Base-by-base conservation (phyloP, 2,329 filamentous ascomycete species). In the Lecanicillium sp. region DNA sequence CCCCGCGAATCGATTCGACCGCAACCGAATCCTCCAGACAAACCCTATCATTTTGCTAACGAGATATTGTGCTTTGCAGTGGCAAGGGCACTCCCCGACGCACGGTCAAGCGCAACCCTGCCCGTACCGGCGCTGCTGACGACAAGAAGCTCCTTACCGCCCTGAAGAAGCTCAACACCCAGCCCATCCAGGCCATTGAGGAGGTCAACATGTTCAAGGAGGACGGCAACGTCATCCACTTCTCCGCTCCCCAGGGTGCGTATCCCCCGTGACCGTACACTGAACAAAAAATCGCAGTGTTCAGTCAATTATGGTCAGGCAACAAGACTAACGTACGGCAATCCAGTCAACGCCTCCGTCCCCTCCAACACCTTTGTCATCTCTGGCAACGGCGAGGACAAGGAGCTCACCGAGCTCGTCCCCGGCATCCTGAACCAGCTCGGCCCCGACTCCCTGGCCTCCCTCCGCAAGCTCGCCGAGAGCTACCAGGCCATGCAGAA, bases 141-240 rank as follows among this genome's bases (percentile, higher is more conserved):
- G 92, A 98, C 83, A 97, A 96, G 87, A 98, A 98, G 81, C 87
- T 98, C 50, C 92, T 98, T 75, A 80, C 83, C 47, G 74, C 87
- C 47, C 79, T 98, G 53, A 98, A 98, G 86, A 98, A 98, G 84
- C 81, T 98, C 68, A 97, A 97, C 72, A 90, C 94, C 44, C 92
- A 98, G 80, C 92, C 92, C 59, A 97, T 98, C 71, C 89, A 94
- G 76, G 87, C 86, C 52, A 98, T 98, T 59, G 92, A 98, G 81
- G 92, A 98, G 77, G 92, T 98, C 67, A 98, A 98, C 84, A 98
- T 98, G 92, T 98, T 98, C 84, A 98, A 98, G 85, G 84, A 86
- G 64, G 92, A 98, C 65, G 92, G 92, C 68, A 98, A 98, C 69
- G 92, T 98, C 68, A 97, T 98, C 62, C 92, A 98, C 80, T 98